phyloP scores from a whole-genome alignment of 306 rosid genomes.

The Quercus variabilis region DNA sequence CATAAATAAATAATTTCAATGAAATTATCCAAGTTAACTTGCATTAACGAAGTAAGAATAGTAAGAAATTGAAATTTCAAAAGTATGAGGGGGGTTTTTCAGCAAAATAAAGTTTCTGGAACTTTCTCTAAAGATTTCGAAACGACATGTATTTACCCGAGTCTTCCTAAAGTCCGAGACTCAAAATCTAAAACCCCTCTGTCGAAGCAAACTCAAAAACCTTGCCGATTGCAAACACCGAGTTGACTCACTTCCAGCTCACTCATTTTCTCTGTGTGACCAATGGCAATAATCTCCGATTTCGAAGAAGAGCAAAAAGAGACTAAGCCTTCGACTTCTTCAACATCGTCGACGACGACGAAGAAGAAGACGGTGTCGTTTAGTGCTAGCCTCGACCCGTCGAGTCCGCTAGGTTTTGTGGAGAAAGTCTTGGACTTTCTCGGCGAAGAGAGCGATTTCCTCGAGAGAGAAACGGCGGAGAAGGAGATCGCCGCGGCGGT shows the following conservation, averaged over 20 bases:
- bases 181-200: not conserved
- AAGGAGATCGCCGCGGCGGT: conserved; percentile 31
- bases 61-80: not conserved
- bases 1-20: no score
- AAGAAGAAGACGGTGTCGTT: conserved; percentile 27
- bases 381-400: conserved; percentile 53
- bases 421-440: conserved; percentile 61
- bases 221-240: not conserved
- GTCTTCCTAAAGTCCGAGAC: no score
- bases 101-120: not conserved
- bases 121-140: not conserved
- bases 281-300: conserved; percentile 82
- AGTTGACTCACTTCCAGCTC: not conserved
- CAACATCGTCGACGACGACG: not conserved
- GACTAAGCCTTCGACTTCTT: conserved; percentile 19
- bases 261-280: not conserved
- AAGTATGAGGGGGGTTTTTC: not conserved
- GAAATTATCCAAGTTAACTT: not conserved
- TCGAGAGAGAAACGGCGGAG: conserved; percentile 44
- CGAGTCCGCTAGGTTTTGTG: conserved; percentile 53
- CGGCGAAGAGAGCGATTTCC: conserved; percentile 61
- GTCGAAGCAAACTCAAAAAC: not conserved
- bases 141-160: not conserved
- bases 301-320: conserved; percentile 36
- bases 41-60: not conserved